These are phyloP conservation scores for Fusarium protoensiforme DNA, from an alignment of 2,329 filamentous ascomycete species.

Conservation along the genomic window DNA sequence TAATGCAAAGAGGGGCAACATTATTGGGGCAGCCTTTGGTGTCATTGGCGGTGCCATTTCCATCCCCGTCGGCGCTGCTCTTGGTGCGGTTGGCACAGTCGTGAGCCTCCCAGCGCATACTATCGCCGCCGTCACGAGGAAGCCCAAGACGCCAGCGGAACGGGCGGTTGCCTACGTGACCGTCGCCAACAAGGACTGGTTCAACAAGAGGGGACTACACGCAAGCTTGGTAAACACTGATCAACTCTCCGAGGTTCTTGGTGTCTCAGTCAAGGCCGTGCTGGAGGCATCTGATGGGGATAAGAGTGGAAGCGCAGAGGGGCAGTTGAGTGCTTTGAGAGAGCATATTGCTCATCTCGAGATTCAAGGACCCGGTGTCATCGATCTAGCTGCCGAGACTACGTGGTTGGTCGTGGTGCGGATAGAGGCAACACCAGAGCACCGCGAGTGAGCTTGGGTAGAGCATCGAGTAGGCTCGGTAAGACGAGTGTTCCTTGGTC, in stretches of 20 bases:
- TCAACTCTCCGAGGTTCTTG: conserved; percentile 44
- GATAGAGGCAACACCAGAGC: not conserved
- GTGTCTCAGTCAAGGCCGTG: conserved; percentile 50
- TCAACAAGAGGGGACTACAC: conserved; percentile 52
- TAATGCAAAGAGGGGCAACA: conserved; percentile 53
- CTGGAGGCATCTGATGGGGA: conserved; percentile 49
- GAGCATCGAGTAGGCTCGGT: not conserved
- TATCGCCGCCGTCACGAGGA: conserved; percentile 47
- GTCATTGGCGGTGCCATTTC: conserved; percentile 52
- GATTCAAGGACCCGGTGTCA: conserved; percentile 33
- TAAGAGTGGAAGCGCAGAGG: conserved; percentile 29
- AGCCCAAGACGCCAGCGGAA: conserved; percentile 55
- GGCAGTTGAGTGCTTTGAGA: conserved; percentile 40
- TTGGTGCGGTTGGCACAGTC: conserved; percentile 50
- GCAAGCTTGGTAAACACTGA: conserved; percentile 50
- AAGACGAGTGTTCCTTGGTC: not conserved
- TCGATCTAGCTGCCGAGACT: conserved; percentile 44
- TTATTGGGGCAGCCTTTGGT: conserved; percentile 51
- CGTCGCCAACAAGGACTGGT: conserved; percentile 58
- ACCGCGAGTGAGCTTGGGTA: not conserved
- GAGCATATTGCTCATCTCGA: conserved; percentile 46
- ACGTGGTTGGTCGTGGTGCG: conserved; percentile 51
- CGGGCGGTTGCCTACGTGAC: conserved; percentile 54
- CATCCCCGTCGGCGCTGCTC: conserved; percentile 52
- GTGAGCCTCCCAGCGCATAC: conserved; percentile 49